Conservation (phyloP, 1,284 basidiomycete genomes). For the Cryptococcus deneoformans region DNA sequence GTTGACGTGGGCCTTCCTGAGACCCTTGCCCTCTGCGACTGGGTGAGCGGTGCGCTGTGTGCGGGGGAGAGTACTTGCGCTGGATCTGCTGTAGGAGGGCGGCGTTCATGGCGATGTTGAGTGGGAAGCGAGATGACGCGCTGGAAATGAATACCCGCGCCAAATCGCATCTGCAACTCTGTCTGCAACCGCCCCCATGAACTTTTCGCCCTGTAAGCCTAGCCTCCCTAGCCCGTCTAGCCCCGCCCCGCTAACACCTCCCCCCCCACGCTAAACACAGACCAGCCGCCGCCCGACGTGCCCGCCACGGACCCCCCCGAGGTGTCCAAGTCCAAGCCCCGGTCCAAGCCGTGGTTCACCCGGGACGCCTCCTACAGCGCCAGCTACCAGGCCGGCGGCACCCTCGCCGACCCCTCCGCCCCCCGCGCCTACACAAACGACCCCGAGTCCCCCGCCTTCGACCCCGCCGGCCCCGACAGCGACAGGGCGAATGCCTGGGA, state of each 20-base stretch:
- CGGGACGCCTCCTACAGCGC: constrained; percentile 51
- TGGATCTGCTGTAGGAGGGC: constrained; percentile 44
- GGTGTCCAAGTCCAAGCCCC: constrained; percentile 35
- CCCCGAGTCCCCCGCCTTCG: constrained; percentile 49
- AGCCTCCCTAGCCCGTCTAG: not conserved
- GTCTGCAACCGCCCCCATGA: constrained; percentile 4
- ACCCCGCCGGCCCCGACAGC: constrained; percentile 46
- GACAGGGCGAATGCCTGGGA: constrained; percentile 64
- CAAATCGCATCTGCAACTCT: not conserved
- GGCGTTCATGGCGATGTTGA: constrained; percentile 32
- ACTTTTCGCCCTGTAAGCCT: constrained; percentile 21
- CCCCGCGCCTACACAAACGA: constrained; percentile 42
- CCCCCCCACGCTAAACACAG: constrained; percentile 17
- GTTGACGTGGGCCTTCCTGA: constrained; percentile 77
- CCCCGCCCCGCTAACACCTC: not conserved
- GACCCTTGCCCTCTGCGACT: constrained; percentile 60
- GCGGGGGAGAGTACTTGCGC: constrained; percentile 17
- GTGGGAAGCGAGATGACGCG: not conserved
- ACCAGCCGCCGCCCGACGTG: constrained; percentile 49
- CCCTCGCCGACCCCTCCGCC: constrained; percentile 36
- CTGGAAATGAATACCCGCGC: not conserved
- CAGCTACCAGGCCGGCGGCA: constrained; percentile 65
- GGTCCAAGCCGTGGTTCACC: constrained; percentile 43
- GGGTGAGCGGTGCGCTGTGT: not conserved
- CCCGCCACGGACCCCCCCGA: constrained; percentile 34